These are phyloP conservation scores for Trichoderma virens DNA, from an alignment of 495 filamentous ascomycete species.

Conservation along the genomic window DNA sequence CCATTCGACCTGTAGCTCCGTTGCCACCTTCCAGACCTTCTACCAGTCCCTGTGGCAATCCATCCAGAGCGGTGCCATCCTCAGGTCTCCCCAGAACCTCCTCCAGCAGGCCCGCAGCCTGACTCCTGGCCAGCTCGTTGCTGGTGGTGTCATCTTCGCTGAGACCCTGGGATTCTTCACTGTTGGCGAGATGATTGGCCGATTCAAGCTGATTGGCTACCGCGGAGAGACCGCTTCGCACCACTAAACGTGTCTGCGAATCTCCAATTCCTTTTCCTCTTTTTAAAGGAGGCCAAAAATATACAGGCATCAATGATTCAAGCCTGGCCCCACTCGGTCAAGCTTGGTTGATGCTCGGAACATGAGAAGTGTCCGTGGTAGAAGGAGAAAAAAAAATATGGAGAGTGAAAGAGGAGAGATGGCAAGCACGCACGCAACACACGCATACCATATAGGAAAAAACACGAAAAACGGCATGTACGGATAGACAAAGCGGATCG, in stretches of 20 bases:
- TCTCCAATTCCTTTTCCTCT: neutral
- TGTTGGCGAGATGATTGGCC: constrained; percentile 91
- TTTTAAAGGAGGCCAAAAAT: neutral
- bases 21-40: constrained; percentile 80
- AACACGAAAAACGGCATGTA: constrained; percentile 1
- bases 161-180: constrained; percentile 97
- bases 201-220: constrained; percentile 91
- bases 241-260: constrained; percentile 35
- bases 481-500: constrained; percentile 6
- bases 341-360: neutral
- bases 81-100: constrained; percentile 36
- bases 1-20: constrained; percentile 42
- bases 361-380: neutral
- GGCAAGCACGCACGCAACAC: neutral
- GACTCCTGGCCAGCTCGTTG: constrained; percentile 55
- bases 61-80: constrained; percentile 46
- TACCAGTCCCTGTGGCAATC: constrained; percentile 64
- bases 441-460: neutral
- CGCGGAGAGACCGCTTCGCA: constrained; percentile 59
- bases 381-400: neutral
- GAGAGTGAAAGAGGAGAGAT: neutral
- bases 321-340: neutral
- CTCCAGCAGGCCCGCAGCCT: constrained; percentile 61
- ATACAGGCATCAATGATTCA: neutral
- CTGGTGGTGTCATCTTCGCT: constrained; percentile 67